Conservation (phyloP, 2,329 filamentous ascomycete genomes). For the Scleromitrula shiraiana region DNA sequence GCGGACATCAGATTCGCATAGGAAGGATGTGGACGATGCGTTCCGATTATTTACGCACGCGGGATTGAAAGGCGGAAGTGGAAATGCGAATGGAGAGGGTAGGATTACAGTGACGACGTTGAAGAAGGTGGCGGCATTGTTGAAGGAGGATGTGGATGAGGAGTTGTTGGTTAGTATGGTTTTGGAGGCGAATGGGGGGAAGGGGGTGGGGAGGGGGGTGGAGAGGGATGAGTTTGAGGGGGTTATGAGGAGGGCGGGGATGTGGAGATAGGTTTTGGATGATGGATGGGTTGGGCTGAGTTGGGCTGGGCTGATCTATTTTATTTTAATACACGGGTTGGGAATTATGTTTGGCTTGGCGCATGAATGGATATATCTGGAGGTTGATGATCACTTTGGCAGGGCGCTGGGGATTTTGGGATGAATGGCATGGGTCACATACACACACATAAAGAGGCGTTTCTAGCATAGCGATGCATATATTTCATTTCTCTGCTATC, state of each 20-base stretch:
- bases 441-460: too few relatives aligned
- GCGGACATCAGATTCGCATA: conserved; percentile 43
- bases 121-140: conserved; percentile 65
- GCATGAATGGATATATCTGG: too few relatives aligned
- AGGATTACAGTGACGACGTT: conserved; percentile 78
- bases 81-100: conserved; percentile 38
- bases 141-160: conserved; percentile 81
- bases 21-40: conserved; percentile 68
- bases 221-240: conserved; percentile 52
- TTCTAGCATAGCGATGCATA: background rate
- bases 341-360: background rate
- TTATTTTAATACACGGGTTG: background rate
- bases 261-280: conserved; percentile 22
- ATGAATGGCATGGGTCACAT: background rate
- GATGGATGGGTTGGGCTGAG: background rate
- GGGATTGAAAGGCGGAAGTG: conserved; percentile 14
- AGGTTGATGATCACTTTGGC: too few relatives aligned
- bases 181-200: conserved; percentile 80
- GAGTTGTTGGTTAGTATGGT: conserved; percentile 89
- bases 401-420: background rate
- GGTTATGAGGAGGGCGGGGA: conserved; percentile 27
- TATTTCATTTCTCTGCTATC: conserved; percentile 5
- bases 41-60: conserved; percentile 69
- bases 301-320: too few relatives aligned
- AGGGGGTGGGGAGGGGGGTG: conserved; percentile 62